Evolutionary conservation across 441 rosid species (phyloP), one percentile per base, ranked within the genome.

Genomic region (Adansonia madagascariensis): DNA sequence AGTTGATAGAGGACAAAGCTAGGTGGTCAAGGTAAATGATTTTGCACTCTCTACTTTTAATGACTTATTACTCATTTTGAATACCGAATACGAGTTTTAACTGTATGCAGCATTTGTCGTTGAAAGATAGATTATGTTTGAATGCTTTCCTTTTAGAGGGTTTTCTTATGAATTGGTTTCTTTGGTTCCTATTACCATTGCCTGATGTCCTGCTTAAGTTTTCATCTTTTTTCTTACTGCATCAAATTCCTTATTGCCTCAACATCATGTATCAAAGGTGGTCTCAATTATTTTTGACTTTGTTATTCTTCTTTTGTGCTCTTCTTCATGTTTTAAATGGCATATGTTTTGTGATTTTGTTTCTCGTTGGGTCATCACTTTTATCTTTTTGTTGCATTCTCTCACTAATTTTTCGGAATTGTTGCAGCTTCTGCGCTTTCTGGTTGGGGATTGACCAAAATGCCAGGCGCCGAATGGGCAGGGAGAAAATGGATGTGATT

Each of bases 371-470:
- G 39, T 62, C n/a, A 50, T 17, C 55, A 8, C 47, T 14, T 17
- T 66, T 77, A 71, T 73, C 44, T 44, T 68, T 52, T 35, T 71
- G 15, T 71, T 57, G 39, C 43, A 27, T 43, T n/a, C 80, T 39
- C 62, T 75, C 69, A 79, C 8, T 66, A 55, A 8, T 73, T 41
- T 15, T 81, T 74, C 73, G 75, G 49, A 43, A 79, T 60, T 70
- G 80, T 76, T 84, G 88, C 94, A 95, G 98, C 85, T 91, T 95
- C 72, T 79, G 91, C 79, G 83, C 88, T 60, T 95, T 93, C 85
- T 95, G 99, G 99, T 81, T 79, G 85, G 94, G 89, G 70, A 88
- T 90, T 84, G 97, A 95, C 81, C 94, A 85, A 84, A 89, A 84
- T 85, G 66, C 93, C 49, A 86, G 91, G 81, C 87, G 86, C 53